phyloP scores from a whole-genome alignment of 78 protist species.

The slime mould (Dictyostelium discoideum) region DNA sequence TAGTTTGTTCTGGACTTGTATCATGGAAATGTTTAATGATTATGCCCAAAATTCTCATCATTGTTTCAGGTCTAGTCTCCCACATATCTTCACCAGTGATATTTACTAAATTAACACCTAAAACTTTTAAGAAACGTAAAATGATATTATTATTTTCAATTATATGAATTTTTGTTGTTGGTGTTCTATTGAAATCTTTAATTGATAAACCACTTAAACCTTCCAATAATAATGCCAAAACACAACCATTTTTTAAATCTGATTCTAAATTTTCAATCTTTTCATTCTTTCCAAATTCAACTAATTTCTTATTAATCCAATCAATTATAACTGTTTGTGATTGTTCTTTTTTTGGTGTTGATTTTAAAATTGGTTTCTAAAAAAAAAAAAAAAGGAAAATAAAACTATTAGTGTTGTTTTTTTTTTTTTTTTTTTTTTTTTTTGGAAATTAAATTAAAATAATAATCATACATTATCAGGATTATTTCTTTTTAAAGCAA shows the following conservation, averaged over 20 bases:
- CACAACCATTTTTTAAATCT: conserved; percentile 66
- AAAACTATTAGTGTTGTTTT: not conserved
- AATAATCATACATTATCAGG: not conserved
- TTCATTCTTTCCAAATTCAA: conserved; percentile 13
- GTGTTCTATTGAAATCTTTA: conserved; percentile 56
- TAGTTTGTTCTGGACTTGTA: conserved; percentile 19
- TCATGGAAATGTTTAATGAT: conserved; percentile 68
- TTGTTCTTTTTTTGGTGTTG: conserved; percentile 55
- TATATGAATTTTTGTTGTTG: conserved; percentile 43
- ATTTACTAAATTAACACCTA: conserved; percentile 69
- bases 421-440: not conserved
- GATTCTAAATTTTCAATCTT: conserved; percentile 57
- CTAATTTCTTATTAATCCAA: conserved; percentile 74
- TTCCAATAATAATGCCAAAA: conserved; percentile 49
- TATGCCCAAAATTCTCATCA: conserved; percentile 70
- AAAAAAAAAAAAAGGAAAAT: not conserved
- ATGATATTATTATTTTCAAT: conserved; percentile 69
- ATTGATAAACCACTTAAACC: conserved; percentile 40
- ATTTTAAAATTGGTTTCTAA: conserved; percentile 8
- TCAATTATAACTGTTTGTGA: conserved; percentile 39
- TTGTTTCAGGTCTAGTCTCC: conserved; percentile 73
- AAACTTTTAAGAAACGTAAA: conserved; percentile 50
- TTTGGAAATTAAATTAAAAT: no score
- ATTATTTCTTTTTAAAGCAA: conserved; percentile 19
- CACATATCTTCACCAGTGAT: conserved; percentile 70